phyloP scores from a whole-genome alignment of 495 filamentous ascomycete species.

The Rostrohypoxylon terebratum region DNA sequence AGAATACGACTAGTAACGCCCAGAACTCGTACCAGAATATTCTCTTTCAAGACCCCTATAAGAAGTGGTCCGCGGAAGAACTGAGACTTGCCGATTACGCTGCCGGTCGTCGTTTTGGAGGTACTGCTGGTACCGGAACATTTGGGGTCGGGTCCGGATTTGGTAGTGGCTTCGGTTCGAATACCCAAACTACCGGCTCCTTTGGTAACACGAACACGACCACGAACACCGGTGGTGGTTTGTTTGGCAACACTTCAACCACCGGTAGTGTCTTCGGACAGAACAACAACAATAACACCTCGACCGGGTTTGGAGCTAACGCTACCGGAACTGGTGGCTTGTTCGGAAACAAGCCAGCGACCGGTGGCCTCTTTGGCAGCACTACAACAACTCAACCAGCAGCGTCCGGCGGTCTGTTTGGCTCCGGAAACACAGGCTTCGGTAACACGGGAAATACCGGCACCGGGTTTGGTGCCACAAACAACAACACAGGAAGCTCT shows the following conservation, averaged over 20 bases:
- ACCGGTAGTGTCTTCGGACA: slow-evolving; percentile 68
- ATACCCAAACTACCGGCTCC: slow-evolving; percentile 47
- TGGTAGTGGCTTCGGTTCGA: slow-evolving; percentile 61
- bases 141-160: slow-evolving; percentile 79
- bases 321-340: slow-evolving; percentile 55
- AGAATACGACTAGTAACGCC: slow-evolving; percentile 62
- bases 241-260: slow-evolving; percentile 64
- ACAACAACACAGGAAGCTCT: slow-evolving; percentile 43
- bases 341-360: slow-evolving; percentile 55
- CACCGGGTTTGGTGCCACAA: slow-evolving; percentile 50
- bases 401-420: slow-evolving; percentile 62
- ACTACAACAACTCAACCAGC: slow-evolving; percentile 56
- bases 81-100: slow-evolving; percentile 89
- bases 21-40: slow-evolving; percentile 88
- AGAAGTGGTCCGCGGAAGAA: slow-evolving; percentile 91
- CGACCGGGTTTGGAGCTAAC: slow-evolving; percentile 57
- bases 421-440: slow-evolving; percentile 55
- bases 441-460: slow-evolving; percentile 43
- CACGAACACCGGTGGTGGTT: slow-evolving; percentile 52
- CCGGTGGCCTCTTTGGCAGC: slow-evolving; percentile 59
- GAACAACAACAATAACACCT: slow-evolving; percentile 52
- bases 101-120: slow-evolving; percentile 84
- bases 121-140: slow-evolving; percentile 80
- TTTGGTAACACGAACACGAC: slow-evolving; percentile 59
- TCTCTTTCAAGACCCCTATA: slow-evolving; percentile 85